Base-by-base conservation (phyloP, 2,329 filamentous ascomycete genomes). In the Colletotrichum salicis region DNA sequence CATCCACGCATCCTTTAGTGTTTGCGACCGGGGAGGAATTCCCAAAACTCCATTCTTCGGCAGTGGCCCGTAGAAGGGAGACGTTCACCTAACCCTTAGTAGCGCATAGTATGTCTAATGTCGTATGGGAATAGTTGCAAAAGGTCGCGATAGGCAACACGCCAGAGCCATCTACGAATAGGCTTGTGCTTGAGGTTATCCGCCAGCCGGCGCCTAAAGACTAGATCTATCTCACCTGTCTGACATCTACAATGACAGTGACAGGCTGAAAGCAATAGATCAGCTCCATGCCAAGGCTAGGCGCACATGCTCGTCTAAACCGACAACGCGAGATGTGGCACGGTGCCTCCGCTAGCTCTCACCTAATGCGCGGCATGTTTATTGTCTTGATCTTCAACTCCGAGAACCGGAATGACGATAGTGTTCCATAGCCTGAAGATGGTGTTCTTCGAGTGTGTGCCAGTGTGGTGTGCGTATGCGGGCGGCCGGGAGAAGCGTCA, bases 301-400 rank as follows among this genome's bases (percentile, higher is more conserved):
- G 52, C 55, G 51, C 57, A 52, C 63, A 33, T 31, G 41, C 4
- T 29, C 37, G 29, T 37, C 29, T 22, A 27, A 31, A 31, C 65
- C 54, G 55, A 52, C 41, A 19, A 64, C 59, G 65, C 54, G 69
- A 65, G 65, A 64, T 64, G 35, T 41, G 35, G 69, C 24, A 24
- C 41, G 55, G 54, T 10, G 54, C 48, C 69, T 71, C 69, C 69
- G 69, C 60, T 31, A 11, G 62, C 19, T 31, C 3, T 1, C 31
- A 52, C 19, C 10, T 8, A n/a, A 35, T 29, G 52, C 22, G 24
- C 27, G 59, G 37, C 58, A 52, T 27, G 33, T 56, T 13, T 56
- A 10, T 31, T 19, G n/a, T 27, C 15, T 19, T 33, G 60, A 61
- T 22, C 41, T 63, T 54, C 27, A 22, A 51, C 55, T 71, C 33